phyloP scores from a whole-genome alignment of 208 protist species.

The Crithidia bombi region DNA sequence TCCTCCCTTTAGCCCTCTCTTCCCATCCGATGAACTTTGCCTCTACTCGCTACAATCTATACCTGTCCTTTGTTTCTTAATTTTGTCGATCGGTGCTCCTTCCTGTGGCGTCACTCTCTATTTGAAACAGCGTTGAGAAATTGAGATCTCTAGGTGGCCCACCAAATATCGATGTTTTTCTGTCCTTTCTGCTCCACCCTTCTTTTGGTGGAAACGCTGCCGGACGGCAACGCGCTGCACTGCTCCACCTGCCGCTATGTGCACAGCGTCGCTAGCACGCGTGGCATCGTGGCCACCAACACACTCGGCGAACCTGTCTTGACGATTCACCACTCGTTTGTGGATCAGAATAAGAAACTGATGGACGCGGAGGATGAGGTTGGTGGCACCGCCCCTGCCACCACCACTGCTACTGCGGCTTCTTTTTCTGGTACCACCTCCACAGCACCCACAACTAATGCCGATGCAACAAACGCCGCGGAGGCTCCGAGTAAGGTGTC shows the following conservation, averaged over 20 bases:
- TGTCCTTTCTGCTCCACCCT: slow-evolving; percentile 91
- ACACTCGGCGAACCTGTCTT: slow-evolving; percentile 40
- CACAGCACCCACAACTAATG: neutral
- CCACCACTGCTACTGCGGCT: neutral
- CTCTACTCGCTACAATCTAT: too few relatives aligned
- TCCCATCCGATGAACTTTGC: too few relatives aligned
- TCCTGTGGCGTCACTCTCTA: too few relatives aligned
- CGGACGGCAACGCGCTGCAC: slow-evolving; percentile 47
- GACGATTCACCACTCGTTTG: slow-evolving; percentile 69
- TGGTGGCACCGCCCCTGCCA: slow-evolving; percentile 4
- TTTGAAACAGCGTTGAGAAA: too few relatives aligned
- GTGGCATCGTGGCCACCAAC: slow-evolving; percentile 56
- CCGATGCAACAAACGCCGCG: neutral
- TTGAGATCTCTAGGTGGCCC: neutral
- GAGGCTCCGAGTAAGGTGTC: neutral
- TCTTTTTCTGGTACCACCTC: neutral
- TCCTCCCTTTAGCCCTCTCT: too few relatives aligned
- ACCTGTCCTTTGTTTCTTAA: too few relatives aligned
- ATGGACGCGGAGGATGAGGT: slow-evolving; percentile 42
- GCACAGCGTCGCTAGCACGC: slow-evolving; percentile 35
- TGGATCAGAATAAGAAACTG: slow-evolving; percentile 48
- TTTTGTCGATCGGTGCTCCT: too few relatives aligned
- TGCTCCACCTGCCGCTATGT: slow-evolving; percentile 85
- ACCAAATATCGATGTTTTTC: too few relatives aligned
- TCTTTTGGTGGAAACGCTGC: slow-evolving; percentile 57